These are phyloP conservation scores for Hevea brasiliensis DNA, from an alignment of 345 rosid species.

Conservation along the genomic window DNA sequence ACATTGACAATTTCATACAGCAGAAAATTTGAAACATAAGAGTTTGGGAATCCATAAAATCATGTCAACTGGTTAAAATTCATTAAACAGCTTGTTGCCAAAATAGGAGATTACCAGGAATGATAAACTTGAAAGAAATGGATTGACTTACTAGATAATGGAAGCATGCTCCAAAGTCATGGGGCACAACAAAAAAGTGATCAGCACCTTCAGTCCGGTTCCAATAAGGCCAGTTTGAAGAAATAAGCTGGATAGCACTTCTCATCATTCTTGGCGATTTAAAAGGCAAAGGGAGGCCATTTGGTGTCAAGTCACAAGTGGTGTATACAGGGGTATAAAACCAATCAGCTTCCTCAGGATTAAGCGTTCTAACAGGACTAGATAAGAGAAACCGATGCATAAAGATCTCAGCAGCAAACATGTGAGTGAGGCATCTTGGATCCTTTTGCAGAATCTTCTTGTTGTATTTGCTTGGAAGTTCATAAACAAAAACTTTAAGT, in stretches of 20 bases:
- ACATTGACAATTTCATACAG: neutral
- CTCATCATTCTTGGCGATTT: slow-evolving; percentile 39
- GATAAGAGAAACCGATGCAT: slow-evolving; percentile 39
- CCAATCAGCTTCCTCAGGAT: slow-evolving; percentile 38
- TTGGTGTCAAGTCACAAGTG: slow-evolving; percentile 37
- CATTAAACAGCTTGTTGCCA: neutral
- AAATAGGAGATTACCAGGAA: neutral
- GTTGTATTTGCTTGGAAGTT: slow-evolving; percentile 41
- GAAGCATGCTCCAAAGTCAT: slow-evolving; percentile 38
- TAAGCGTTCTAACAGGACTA: slow-evolving; percentile 33
- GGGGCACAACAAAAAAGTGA: slow-evolving; percentile 37
- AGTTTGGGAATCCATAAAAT: neutral
- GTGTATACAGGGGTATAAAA: slow-evolving; percentile 37
- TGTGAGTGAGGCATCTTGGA: slow-evolving; percentile 34
- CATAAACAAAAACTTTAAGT: slow-evolving; percentile 38
- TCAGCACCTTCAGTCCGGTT: slow-evolving; percentile 33
- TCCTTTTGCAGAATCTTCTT: slow-evolving; percentile 37
- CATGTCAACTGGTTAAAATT: slow-evolving; percentile 7
- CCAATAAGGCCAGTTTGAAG: slow-evolving; percentile 38
- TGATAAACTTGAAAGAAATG: neutral
- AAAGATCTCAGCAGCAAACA: slow-evolving; percentile 41
- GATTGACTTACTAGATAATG: slow-evolving; percentile 22
- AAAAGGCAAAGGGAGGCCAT: slow-evolving; percentile 41
- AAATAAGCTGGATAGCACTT: slow-evolving; percentile 34
- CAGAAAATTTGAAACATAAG: neutral